Conservation (phyloP, 2,329 filamentous ascomycete species). For the Fusarium musae region DNA sequence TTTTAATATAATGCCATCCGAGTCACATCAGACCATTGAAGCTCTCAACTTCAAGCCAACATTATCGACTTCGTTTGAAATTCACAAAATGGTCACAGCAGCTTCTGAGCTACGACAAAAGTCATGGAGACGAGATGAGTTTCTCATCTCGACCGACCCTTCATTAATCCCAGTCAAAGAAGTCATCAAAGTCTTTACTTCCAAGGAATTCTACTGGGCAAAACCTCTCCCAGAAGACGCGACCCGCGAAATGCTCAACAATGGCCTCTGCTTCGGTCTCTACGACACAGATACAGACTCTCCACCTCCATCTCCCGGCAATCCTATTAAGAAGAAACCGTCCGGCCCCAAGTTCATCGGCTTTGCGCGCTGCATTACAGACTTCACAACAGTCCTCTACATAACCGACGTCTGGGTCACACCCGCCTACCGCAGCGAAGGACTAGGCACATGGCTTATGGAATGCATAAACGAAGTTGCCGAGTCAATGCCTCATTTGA, state of each 20-base stretch:
- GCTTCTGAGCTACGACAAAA: neutral
- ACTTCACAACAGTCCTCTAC: constrained; percentile 71
- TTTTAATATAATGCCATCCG: too few species aligned
- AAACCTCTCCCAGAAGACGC: constrained; percentile 55
- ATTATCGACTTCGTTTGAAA: neutral
- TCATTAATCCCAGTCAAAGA: constrained; percentile 59
- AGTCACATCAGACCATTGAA: neutral
- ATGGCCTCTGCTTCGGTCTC: constrained; percentile 66
- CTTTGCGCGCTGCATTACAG: constrained; percentile 68
- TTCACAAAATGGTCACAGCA: neutral
- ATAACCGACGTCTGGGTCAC: constrained; percentile 71
- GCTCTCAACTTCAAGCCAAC: neutral
- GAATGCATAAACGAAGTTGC: constrained; percentile 64
- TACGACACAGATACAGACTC: constrained; percentile 49
- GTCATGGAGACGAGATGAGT: constrained; percentile 57
- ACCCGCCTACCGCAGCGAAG: constrained; percentile 63
- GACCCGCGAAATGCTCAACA: constrained; percentile 60
- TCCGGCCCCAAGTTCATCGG: constrained; percentile 39
- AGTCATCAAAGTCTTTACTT: constrained; percentile 61
- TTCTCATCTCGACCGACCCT: constrained; percentile 65
- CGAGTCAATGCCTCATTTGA: constrained; percentile 63
- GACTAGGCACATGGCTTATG: constrained; percentile 71
- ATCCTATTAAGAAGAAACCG: rapidly evolving
- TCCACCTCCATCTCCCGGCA: rapidly evolving
- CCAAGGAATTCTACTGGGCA: constrained; percentile 66